Evolutionary conservation across 331 rosid genomes (phyloP), one percentile per base, ranked within the genome.

Genomic region (Pyrus hybrid): DNA sequence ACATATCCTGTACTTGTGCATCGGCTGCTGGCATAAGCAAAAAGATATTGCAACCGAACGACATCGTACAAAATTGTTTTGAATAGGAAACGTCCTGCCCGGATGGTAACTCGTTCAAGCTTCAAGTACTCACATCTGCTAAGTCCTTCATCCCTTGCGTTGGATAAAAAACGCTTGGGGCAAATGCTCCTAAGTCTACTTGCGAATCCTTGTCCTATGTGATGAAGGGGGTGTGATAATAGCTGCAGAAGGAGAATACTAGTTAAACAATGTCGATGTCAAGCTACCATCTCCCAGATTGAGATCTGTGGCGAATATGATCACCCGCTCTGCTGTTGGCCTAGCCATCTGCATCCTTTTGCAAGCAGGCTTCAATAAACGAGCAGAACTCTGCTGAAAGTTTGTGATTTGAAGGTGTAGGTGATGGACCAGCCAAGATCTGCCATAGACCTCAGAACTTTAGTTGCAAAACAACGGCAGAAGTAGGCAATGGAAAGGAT

Each of bases 381-480:
- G 96, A 92, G 86, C 95, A 88, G 80, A 94, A 94, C 73, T 94
- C 99, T 1, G 93, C 84, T 43, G 99, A 94, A 85, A 94, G 87
- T 4, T 84, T 82, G 20, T 86, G 88, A 64, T 88, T 84, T 71
- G 95, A 80, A 56, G 99, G 99, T 6, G 96, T 88, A 28, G 99
- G 99, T 7, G 99, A 94, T 30, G 99, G 96, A 78, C 92, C 99
- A 33, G 92, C 97, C 79, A 94, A 85, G 80, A 90, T 94, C 99
- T 94, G 88, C 68, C 84, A 82, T 41, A 78, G 23, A 84, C 54
- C 57, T 35, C 41, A 53, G 51, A 45, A 73, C 54, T 67, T 79
- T 71, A 83, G 74, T 29, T 29, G 49, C 77, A 30, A 74, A 67
- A 62, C 5, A n/a, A 66, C 74, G 61, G 21, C 37, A 3, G 8